phyloP scores from a whole-genome alignment of 768 basidiomycete species.

The Boletus vermiculosoides region DNA sequence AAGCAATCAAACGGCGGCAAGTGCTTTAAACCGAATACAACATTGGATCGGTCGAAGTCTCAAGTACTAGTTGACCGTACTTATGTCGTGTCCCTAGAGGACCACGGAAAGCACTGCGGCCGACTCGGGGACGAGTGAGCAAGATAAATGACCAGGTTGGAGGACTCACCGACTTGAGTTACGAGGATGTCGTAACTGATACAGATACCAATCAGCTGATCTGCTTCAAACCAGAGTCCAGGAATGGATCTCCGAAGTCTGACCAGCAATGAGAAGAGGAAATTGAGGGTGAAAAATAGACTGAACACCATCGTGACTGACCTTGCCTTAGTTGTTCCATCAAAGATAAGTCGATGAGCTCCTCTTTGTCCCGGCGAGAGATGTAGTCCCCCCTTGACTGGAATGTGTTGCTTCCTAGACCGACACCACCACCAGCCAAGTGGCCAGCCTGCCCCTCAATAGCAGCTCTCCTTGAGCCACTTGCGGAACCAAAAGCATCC shows the following conservation, averaged over 20 bases:
- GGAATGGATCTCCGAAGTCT: slow-evolving; percentile 60
- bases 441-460: slow-evolving; percentile 24
- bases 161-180: slow-evolving; percentile 8
- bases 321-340: slow-evolving; percentile 59
- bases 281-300: slow-evolving; percentile 3
- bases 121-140: slow-evolving; percentile 5
- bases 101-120: background rate
- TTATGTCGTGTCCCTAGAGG: background rate
- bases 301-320: slow-evolving; percentile 18
- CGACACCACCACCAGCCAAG: slow-evolving; percentile 4
- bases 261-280: slow-evolving; percentile 1
- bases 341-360: slow-evolving; percentile 47
- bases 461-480: slow-evolving; percentile 23
- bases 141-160: background rate
- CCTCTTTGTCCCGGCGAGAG: slow-evolving; percentile 54
- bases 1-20: background rate
- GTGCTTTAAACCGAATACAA: slow-evolving; percentile 4
- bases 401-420: slow-evolving; percentile 18
- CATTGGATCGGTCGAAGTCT: background rate
- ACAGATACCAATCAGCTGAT: slow-evolving; percentile 16
- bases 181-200: background rate
- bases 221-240: slow-evolving; percentile 35
- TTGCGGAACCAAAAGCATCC: slow-evolving; percentile 32
- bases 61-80: background rate
- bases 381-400: slow-evolving; percentile 37